Evolutionary conservation across 306 rosid genomes (phyloP).

Genomic region (Delonix regia): DNA sequence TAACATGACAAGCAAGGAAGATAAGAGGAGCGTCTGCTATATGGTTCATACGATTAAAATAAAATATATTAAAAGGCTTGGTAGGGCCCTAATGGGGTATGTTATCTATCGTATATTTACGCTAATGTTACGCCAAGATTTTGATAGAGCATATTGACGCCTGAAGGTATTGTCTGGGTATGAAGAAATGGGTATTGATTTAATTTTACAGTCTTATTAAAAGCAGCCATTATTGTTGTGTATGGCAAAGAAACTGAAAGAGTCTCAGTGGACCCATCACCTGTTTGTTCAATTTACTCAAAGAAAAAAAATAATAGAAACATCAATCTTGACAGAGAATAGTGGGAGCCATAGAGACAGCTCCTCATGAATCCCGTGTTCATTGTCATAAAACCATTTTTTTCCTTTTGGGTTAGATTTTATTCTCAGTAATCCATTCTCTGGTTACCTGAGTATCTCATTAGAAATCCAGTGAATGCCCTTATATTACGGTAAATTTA

Average conservation of each 20-base stretch:
- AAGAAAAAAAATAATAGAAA: not conserved
- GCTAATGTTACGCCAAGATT: constrained; percentile 19
- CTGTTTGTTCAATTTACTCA: constrained; percentile 35
- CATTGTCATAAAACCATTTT: too few relatives aligned
- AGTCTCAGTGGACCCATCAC: constrained; percentile 33
- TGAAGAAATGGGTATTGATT: constrained; percentile 35
- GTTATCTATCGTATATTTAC: constrained; percentile 16
- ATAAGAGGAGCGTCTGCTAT: constrained; percentile 45
- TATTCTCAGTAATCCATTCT: not conserved
- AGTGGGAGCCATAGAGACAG: not conserved
- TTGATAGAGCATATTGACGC: constrained; percentile 39
- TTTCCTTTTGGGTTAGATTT: too few relatives aligned
- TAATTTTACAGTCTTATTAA: constrained; percentile 21
- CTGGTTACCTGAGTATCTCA: not conserved
- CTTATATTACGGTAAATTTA: too few relatives aligned
- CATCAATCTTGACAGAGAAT: not conserved
- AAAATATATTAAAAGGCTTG: not conserved
- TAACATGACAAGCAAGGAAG: constrained; percentile 35
- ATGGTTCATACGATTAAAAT: constrained; percentile 8
- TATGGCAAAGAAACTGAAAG: constrained; percentile 34
- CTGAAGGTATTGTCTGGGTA: constrained; percentile 41
- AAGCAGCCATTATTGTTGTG: constrained; percentile 35
- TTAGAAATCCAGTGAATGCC: too few relatives aligned
- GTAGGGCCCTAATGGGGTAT: constrained; percentile 43
- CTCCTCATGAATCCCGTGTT: not conserved